Evolutionary conservation across 129 eudicot genomes (phyloP).

Genomic region (Smallanthus sonchifolius): DNA sequence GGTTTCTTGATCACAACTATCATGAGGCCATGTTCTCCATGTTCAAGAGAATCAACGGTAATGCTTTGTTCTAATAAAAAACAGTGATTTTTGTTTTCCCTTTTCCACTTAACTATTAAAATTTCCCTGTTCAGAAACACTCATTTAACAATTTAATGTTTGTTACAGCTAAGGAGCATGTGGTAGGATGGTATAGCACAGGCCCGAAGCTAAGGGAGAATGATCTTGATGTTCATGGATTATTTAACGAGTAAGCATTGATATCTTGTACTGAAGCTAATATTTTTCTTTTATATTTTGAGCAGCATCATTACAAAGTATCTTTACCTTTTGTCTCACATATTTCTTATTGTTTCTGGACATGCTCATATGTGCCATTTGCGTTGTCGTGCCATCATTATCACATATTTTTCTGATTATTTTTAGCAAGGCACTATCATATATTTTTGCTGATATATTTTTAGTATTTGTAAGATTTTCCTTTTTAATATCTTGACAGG

Average conservation of each 20-base stretch:
- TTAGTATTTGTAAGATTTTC: too few relatives aligned
- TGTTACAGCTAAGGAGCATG: slow-evolving; percentile 91
- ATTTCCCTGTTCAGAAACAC: neutral
- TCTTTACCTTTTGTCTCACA: neutral
- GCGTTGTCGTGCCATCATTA: too few relatives aligned
- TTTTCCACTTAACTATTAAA: neutral
- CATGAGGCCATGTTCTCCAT: slow-evolving; percentile 37
- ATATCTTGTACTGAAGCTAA: neutral
- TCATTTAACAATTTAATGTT: neutral
- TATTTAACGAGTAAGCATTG: slow-evolving; percentile 80
- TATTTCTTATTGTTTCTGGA: neutral
- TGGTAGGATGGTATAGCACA: slow-evolving; percentile 96
- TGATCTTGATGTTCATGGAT: slow-evolving; percentile 75
- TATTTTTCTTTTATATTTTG: neutral
- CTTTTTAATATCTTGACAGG: too few relatives aligned
- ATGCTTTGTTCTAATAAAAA: neutral
- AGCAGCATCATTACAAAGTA: neutral
- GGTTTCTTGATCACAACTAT: slow-evolving; percentile 98
- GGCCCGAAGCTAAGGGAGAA: slow-evolving; percentile 93
- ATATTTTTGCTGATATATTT: too few relatives aligned
- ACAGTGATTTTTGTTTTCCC: neutral
- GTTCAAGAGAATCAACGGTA: slow-evolving; percentile 85
- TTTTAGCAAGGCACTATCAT: too few relatives aligned
- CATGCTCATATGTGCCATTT: neutral
- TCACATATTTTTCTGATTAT: too few relatives aligned